Percentiles rank a stretch among this genome's conserved stretches.
Conservation (phyloP, 73 alveolate species). For the Paramecium biaurelia region DNA sequence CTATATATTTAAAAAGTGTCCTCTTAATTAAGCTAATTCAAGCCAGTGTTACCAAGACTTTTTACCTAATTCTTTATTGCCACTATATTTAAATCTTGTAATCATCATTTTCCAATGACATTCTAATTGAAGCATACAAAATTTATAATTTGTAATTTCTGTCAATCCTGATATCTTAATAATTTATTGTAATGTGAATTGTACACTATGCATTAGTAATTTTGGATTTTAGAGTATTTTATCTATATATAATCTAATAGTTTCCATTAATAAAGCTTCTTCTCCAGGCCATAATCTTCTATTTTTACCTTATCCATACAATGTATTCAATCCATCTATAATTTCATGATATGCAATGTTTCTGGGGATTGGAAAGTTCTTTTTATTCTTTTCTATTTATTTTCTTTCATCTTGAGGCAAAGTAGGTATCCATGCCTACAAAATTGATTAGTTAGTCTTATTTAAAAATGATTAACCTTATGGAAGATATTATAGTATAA, state of each 20-base stretch:
- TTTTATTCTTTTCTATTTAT: slow-evolving; percentile 47
- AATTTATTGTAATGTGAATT: not conserved
- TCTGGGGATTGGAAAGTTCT: slow-evolving; percentile 33
- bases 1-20: not conserved
- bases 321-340: slow-evolving; percentile 21
- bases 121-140: not conserved
- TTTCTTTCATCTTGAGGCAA: slow-evolving; percentile 45
- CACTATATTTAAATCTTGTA: slow-evolving; percentile 47
- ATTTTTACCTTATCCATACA: slow-evolving; percentile 52
- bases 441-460: not conserved
- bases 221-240: not conserved
- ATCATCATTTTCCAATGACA: slow-evolving; percentile 62
- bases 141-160: not conserved
- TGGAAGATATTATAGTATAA: not conserved
- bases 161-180: not conserved
- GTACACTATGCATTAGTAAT: not conserved
- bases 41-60: not conserved
- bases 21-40: not conserved
- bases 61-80: not conserved
- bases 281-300: slow-evolving; percentile 60
- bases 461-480: not conserved
- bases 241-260: not conserved
- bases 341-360: not conserved
- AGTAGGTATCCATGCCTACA: slow-evolving; percentile 31
- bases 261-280: slow-evolving; percentile 56